phyloP scores from a whole-genome alignment of 352 stramenopile species.

The Phytopythium cucurbitacearum region DNA sequence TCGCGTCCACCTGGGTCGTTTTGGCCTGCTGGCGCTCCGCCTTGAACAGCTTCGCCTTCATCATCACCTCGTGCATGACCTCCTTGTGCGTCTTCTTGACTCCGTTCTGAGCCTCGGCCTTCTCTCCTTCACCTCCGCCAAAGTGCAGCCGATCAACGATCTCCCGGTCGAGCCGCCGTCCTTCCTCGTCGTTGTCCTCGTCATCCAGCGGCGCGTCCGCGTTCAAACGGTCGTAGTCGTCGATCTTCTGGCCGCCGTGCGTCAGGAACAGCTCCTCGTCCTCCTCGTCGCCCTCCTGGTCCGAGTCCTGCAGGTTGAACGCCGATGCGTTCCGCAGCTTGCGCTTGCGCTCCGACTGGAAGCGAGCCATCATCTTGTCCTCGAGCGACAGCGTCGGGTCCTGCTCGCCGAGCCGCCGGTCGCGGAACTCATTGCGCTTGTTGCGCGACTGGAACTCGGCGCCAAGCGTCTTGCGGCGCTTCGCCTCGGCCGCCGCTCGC shows the following conservation, averaged over 20 bases:
- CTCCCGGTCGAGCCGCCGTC: conserved; percentile 64
- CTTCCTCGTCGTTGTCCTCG: conserved; percentile 61
- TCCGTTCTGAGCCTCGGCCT: conserved; percentile 13
- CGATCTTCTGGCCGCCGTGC: conserved; percentile 65
- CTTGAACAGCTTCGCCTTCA: conserved; percentile 90
- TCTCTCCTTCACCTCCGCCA: conserved; percentile 42
- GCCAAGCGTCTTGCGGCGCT: conserved; percentile 83
- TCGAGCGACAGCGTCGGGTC: conserved; percentile 84
- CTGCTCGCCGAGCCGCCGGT: conserved; percentile 83
- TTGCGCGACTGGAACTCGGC: conserved; percentile 77
- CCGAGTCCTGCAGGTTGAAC: conserved; percentile 77
- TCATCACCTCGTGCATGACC: conserved; percentile 90
- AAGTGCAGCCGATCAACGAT: conserved; percentile 88
- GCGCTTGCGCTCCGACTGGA: conserved; percentile 86
- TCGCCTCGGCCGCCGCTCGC: conserved; percentile 75
- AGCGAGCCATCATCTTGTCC: conserved; percentile 91
- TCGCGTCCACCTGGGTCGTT: conserved; percentile 70
- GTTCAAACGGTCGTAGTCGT: conserved; percentile 42
- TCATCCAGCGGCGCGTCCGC: conserved; percentile 13
- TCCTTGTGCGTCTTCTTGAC: conserved; percentile 85
- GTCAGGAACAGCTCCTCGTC: conserved; percentile 64
- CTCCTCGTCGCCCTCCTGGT: conserved; percentile 63
- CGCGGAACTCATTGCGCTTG: conserved; percentile 88
- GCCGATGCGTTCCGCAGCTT: conserved; percentile 72
- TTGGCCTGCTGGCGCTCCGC: conserved; percentile 87